Evolutionary conservation across 768 basidiomycete genomes (phyloP), one percentile per base, ranked within the genome.

Genomic region (Boletellus ananiceps): DNA sequence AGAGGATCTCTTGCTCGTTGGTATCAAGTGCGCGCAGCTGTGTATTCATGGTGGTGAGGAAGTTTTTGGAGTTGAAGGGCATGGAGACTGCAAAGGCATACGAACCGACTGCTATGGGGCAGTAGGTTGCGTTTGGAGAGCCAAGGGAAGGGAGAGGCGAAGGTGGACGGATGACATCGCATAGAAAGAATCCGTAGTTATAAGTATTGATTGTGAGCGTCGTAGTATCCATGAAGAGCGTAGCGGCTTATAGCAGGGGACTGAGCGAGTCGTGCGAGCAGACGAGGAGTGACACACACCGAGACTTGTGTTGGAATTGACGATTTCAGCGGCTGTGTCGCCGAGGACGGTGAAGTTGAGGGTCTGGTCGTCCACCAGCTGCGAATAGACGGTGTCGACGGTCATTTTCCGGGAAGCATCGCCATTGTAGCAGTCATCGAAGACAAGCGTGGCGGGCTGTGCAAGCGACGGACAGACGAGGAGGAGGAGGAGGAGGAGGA

Each of bases 11-110:
- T 31, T 81, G 75, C 45, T 86, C 81, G 38, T 80, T 83, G 0
- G 93, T 84, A 69, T 99, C 96, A 19, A 98, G 86, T 8, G 93
- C 87, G 40, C 90, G 84, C 19, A 99, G 69, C 18, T 83, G 83
- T 1, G 94, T 96, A 53, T 79, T 76, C 48, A 95, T 76, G 9
- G 94, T 94, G 12, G 88, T 89, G 38, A 98, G 74, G 14, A 83
- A 79, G 62, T 87, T 86, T 51, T 79, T 73, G 38, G 71, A 58
- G 32, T 79, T 74, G 61, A 87, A 80, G 5, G 82, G 82, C 35
- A 91, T 81, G 15, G 84, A 76, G 11, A 89, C 74, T 19, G 89
- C 81, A 61, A 98, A 80, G 2, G 84, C 94, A 59, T 96, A 84
- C 2, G 82, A 80, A 1, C 95, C 95, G 4, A 83, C 74, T 5